phyloP scores from a whole-genome alignment of 1,284 basidiomycete genomes.

The Ganoderma leucocontextum region DNA sequence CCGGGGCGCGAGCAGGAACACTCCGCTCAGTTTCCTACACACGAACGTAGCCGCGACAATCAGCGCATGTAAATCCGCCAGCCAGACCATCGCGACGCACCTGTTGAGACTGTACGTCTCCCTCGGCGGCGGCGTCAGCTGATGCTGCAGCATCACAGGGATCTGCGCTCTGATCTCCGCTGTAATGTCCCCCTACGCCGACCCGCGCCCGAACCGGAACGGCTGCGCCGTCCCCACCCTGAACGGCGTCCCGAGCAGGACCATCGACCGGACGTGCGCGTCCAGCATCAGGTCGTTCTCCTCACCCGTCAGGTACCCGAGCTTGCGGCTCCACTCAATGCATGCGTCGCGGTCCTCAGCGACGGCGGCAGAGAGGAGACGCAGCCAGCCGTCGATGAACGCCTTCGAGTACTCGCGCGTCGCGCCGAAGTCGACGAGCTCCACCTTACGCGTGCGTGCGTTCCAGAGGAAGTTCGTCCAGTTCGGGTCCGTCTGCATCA shows the following conservation, averaged over 20 bases:
- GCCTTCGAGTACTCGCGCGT: constrained; percentile 86
- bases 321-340: constrained; percentile 74
- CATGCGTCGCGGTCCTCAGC: constrained; percentile 76
- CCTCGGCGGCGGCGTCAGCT: constrained; percentile 90
- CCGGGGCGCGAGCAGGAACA: constrained; percentile 90
- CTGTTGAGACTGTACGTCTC: constrained; percentile 96
- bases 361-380: constrained; percentile 83
- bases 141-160: constrained; percentile 90
- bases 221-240: constrained; percentile 67
- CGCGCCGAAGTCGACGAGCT: constrained; percentile 97
- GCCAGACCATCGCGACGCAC: constrained; percentile 46
- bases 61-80: background rate
- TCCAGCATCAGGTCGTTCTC: constrained; percentile 92
- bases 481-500: constrained; percentile 99
- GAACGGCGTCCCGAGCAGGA: constrained; percentile 86
- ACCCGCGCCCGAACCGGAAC: constrained; percentile 73
- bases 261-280: constrained; percentile 89
- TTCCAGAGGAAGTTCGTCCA: constrained; percentile 99
- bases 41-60: background rate
- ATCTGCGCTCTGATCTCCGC: constrained; percentile 82
- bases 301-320: constrained; percentile 92
- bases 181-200: constrained; percentile 76
- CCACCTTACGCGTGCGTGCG: constrained; percentile 67
- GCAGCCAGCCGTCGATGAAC: constrained; percentile 92
- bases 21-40: constrained; percentile 88